Evolutionary conservation across 2,329 filamentous ascomycete species (phyloP).

Genomic region (Colletotrichum brevisporum): DNA sequence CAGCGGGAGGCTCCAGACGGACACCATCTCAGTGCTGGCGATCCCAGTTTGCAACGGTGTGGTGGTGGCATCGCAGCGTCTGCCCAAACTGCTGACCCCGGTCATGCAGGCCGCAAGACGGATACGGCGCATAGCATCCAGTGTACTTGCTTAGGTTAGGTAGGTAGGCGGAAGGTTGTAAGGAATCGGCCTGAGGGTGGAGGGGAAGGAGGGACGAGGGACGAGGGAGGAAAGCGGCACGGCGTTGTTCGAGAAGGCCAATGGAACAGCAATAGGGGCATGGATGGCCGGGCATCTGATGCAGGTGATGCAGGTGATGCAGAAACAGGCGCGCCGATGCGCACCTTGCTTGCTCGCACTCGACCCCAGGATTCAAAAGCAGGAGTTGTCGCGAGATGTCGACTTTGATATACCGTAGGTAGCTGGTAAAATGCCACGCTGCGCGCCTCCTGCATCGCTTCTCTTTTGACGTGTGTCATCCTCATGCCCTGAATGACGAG

Average conservation of each 20-base stretch:
- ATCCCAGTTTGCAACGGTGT: slow-evolving; percentile 9
- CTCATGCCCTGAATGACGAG: slow-evolving; percentile 32
- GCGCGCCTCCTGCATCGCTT: background rate
- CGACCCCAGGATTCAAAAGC: background rate
- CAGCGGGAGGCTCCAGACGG: slow-evolving; percentile 10
- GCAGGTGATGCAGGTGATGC: slow-evolving; percentile 7
- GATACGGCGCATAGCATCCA: background rate
- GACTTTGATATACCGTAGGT: background rate
- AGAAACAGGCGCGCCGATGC: no score
- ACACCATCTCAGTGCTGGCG: background rate
- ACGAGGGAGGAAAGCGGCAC: background rate
- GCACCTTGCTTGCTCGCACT: no score
- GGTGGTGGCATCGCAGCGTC: background rate
- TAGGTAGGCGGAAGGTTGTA: no score
- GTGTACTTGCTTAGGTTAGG: no score
- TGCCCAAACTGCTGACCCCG: slow-evolving; percentile 3
- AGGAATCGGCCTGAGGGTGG: no score
- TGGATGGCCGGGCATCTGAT: background rate
- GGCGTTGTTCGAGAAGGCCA: slow-evolving; percentile 39
- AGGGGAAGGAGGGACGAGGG: no score
- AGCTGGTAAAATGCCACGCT: background rate
- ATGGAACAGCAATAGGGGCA: slow-evolving; percentile 34
- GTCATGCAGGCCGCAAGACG: background rate
- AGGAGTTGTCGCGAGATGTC: slow-evolving; percentile 2
- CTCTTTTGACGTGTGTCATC: slow-evolving; percentile 10